Evolutionary conservation across 805 yeast species (phyloP).

Genomic region (Myxozyma monticola): DNA sequence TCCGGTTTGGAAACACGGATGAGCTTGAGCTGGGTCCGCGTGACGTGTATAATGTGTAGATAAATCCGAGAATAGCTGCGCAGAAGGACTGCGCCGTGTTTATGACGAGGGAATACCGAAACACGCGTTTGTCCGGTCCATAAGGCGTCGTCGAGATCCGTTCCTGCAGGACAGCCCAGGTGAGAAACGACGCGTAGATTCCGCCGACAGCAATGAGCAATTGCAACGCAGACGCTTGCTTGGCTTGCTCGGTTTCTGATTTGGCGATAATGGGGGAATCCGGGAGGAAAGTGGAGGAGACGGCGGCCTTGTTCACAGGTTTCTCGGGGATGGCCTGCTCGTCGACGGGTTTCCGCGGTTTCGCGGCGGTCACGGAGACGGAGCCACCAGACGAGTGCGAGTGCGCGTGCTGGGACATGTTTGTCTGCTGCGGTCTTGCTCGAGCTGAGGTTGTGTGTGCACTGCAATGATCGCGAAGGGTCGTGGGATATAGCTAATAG

Average conservation of each 20-base stretch:
- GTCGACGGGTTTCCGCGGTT: too few species aligned
- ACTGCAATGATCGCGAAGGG: too few species aligned
- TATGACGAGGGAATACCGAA: slow-evolving; percentile 77
- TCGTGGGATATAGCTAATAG: too few species aligned
- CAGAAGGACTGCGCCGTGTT: slow-evolving; percentile 71
- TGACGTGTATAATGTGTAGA: slow-evolving; percentile 46
- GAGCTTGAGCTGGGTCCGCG: not conserved
- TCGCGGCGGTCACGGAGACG: too few species aligned
- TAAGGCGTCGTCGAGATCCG: slow-evolving; percentile 76
- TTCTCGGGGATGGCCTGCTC: too few species aligned
- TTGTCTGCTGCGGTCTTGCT: too few species aligned
- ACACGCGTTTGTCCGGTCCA: slow-evolving; percentile 54
- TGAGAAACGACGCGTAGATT: slow-evolving; percentile 78
- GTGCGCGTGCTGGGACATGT: too few species aligned
- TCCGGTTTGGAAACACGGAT: slow-evolving; percentile 35
- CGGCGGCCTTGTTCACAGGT: too few species aligned
- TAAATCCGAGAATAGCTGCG: slow-evolving; percentile 67
- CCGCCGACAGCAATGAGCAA: slow-evolving; percentile 50
- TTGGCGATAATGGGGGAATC: not conserved
- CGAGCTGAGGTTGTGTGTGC: too few species aligned
- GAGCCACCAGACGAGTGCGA: too few species aligned
- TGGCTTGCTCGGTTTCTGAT: too few species aligned
- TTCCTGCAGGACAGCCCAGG: slow-evolving; percentile 94
- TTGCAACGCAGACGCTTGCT: slow-evolving; percentile 1
- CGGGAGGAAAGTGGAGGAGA: not conserved